phyloP scores from a whole-genome alignment of 2,329 filamentous ascomycete species.

The Penicillium paneum region DNA sequence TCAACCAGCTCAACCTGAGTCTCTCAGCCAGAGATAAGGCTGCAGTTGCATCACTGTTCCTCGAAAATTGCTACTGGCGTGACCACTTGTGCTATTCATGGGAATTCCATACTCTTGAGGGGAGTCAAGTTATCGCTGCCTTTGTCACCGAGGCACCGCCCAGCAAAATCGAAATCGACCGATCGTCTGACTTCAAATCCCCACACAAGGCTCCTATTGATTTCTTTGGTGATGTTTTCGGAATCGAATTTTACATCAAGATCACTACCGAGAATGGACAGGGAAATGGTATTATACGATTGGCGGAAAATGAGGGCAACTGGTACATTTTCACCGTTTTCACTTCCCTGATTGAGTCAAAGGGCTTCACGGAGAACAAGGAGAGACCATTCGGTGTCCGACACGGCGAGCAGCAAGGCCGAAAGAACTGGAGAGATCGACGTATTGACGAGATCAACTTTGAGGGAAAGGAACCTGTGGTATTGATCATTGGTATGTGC shows the following conservation, averaged over 20 bases:
- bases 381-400: constrained; percentile 56
- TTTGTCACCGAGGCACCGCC: constrained; percentile 42
- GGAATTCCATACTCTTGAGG: constrained; percentile 55
- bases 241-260: constrained; percentile 57
- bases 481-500: constrained; percentile 59
- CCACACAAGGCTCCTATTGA: constrained; percentile 52
- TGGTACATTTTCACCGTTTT: constrained; percentile 66
- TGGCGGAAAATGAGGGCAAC: constrained; percentile 42
- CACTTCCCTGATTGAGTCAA: constrained; percentile 56
- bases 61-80: constrained; percentile 55
- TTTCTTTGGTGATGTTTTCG: constrained; percentile 47
- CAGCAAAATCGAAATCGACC: constrained; percentile 47
- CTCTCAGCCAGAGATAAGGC: constrained; percentile 35
- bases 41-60: constrained; percentile 45
- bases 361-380: constrained; percentile 52
- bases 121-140: constrained; percentile 39
- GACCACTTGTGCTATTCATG: constrained; percentile 58
- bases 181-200: constrained; percentile 43
- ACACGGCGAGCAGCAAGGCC: constrained; percentile 51
- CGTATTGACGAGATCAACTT: constrained; percentile 51
- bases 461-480: constrained; percentile 53
- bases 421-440: constrained; percentile 61
- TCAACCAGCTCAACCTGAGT: constrained; percentile 41
- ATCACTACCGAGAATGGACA: constrained; percentile 54
- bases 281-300: constrained; percentile 56